A percentile compares a stretch with the other conserved stretches of the same genome.
These are phyloP conservation scores for Alternaria sp. DNA, from an alignment of 2,329 filamentous ascomycete species.

Conservation along the genomic window DNA sequence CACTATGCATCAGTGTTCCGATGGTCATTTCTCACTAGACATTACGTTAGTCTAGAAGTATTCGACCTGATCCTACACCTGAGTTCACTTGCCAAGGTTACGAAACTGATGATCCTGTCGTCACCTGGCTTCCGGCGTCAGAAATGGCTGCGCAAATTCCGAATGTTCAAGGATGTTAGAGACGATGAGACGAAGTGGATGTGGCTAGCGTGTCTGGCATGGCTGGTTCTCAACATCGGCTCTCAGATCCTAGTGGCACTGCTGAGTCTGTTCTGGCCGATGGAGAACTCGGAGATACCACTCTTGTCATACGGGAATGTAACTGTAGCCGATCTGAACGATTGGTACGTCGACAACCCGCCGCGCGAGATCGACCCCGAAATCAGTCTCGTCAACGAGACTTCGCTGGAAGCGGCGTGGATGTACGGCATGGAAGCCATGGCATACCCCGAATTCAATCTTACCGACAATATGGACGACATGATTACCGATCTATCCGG, in stretches of 20 bases:
- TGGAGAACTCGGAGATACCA: conserved; percentile 35
- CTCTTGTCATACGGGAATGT: conserved; percentile 39
- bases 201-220: conserved; percentile 41
- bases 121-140: conserved; percentile 35
- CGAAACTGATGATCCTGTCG: conserved; percentile 44
- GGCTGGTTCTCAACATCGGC: conserved; percentile 42
- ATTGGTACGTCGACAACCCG: conserved; percentile 24
- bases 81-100: conserved; percentile 39
- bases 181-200: conserved; percentile 42
- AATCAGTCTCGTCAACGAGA: conserved; percentile 9
- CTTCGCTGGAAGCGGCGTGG: conserved; percentile 35
- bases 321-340: conserved; percentile 30
- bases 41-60: conserved; percentile 41
- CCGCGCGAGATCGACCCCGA: background rate
- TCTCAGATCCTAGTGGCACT: conserved; percentile 44
- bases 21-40: conserved; percentile 42
- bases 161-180: conserved; percentile 39
- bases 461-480: conserved; percentile 11
- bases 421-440: conserved; percentile 38
- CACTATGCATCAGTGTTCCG: conserved; percentile 42
- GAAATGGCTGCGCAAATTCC: conserved; percentile 30
- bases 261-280: conserved; percentile 43
- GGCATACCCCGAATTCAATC: conserved; percentile 26
- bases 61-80: conserved; percentile 45
- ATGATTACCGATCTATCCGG: conserved; percentile 24